Base-by-base conservation (phyloP, 116 monocot genomes). In the Phalaenopsis hybrid region DNA sequence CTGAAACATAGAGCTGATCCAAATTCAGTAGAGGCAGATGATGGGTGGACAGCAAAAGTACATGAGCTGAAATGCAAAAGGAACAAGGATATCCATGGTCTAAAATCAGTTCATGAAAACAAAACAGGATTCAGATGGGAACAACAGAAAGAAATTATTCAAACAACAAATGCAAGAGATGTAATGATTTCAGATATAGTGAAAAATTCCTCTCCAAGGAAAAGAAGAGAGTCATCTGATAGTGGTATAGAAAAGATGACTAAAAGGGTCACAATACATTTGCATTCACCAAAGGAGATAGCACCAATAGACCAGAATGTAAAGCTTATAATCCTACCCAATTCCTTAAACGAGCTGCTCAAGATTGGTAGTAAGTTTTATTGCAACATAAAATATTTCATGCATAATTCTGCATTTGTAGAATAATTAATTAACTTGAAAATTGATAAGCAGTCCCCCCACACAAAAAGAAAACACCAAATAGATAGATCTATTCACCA, bases 311-410 rank as follows among this genome's bases (percentile, higher is more conserved):
- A 68, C 68, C 84, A 87, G 10, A 73, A 43, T 33, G 83, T 81
- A 44, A 92, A 92, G 83, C 81, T 92, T 58, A 90, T 92, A 83
- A 87, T 79, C 72, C 81, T 90, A 28, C 90, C 90, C 84, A 57
- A 57, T 75, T 86, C 90, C 50, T n/a, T 93, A 23, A 89, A 93
- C 55, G 93, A 93, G 79, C 91, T 93, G 55, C 52, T 91, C 74
- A 74, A 46, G 79, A 82, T 85, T 81, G 87, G 80, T 18, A 68
- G 90, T 93, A 87, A 85, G 83, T 80, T 77, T 12, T 81, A 17
- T 85, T 55, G 4, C 43, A 44, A 11, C 37, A 28, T 69, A 44
- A 16, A 43, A 43, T 12, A 37, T 44, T 43, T 43, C 37, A 12
- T 6, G 15, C 44, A 74, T 44, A 74, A 74, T 2, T 4, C 37